Conservation (phyloP, 768 basidiomycete genomes). For the Auriscalpium vulgare region DNA sequence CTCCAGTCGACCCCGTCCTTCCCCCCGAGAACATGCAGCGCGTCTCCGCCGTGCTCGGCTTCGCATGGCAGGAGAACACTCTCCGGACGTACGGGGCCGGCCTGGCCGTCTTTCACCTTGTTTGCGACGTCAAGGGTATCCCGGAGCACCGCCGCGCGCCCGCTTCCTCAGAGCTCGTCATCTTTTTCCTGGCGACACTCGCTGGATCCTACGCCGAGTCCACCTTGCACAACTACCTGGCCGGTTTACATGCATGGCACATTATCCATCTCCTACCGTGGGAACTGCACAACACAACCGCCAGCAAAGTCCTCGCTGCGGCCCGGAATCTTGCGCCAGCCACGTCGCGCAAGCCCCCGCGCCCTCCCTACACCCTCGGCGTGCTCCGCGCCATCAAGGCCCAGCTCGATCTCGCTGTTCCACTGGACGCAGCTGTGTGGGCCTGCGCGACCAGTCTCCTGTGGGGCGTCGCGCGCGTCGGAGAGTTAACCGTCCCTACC, state of each 20-base stretch:
- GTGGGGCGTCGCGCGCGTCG: neutral
- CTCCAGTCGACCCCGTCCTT: neutral
- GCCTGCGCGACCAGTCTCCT: constrained; percentile 26
- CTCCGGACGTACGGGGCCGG: constrained; percentile 30
- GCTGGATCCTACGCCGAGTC: no score
- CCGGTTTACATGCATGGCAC: constrained; percentile 39
- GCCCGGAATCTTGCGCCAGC: constrained; percentile 25
- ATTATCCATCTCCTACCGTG: constrained; percentile 30
- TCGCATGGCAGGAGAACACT: constrained; percentile 25
- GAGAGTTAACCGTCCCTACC: neutral
- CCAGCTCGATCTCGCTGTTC: constrained; percentile 20
- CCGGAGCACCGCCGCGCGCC: constrained; percentile 23
- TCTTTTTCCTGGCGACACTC: no score
- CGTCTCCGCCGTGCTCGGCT: constrained; percentile 19
- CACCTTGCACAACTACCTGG: constrained; percentile 32
- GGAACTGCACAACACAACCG: constrained; percentile 18
- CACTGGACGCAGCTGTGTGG: constrained; percentile 27
- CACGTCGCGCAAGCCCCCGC: constrained; percentile 21
- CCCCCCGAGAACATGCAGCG: constrained; percentile 16
- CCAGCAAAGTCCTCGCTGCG: constrained; percentile 24
- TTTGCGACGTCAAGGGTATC: constrained; percentile 26
- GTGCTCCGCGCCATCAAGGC: constrained; percentile 11
- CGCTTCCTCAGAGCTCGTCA: no score
- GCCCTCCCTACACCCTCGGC: constrained; percentile 23
- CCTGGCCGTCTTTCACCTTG: constrained; percentile 31